These are phyloP conservation scores for Barnettozyma vustinii DNA, from an alignment of 805 yeast genomes.

Conservation along the genomic window DNA sequence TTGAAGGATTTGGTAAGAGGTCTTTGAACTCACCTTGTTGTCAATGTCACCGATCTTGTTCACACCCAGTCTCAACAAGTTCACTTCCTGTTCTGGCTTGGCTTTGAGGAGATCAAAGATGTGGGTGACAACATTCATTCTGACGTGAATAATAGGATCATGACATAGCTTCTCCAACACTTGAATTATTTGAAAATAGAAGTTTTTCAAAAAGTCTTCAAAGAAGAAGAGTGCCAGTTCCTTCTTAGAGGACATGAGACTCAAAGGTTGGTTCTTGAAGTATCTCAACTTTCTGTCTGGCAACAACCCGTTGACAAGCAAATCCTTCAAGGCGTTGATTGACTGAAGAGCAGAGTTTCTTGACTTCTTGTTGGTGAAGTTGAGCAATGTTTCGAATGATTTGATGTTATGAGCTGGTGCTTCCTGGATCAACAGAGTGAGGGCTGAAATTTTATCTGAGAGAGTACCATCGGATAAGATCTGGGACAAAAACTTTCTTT, in stretches of 20 bases:
- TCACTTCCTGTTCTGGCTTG: slow-evolving; percentile 96
- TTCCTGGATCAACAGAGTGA: slow-evolving; percentile 89
- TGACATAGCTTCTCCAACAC: slow-evolving; percentile 76
- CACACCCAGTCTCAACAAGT: slow-evolving; percentile 79
- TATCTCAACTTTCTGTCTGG: slow-evolving; percentile 79
- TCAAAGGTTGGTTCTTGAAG: slow-evolving; percentile 68
- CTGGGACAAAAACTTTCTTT: slow-evolving; percentile 81
- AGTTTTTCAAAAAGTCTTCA: slow-evolving; percentile 81
- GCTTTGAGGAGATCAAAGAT: slow-evolving; percentile 73
- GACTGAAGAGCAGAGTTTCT: slow-evolving; percentile 92
- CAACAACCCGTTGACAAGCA: slow-evolving; percentile 74
- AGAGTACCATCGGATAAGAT: slow-evolving; percentile 89
- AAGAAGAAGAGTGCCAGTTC: slow-evolving; percentile 73
- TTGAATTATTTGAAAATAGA: slow-evolving; percentile 70
- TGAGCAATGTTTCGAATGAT: slow-evolving; percentile 71
- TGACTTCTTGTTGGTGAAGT: slow-evolving; percentile 84
- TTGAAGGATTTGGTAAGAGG: slow-evolving; percentile 74
- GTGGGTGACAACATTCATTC: slow-evolving; percentile 69
- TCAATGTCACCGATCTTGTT: slow-evolving; percentile 93
- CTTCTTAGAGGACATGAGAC: slow-evolving; percentile 39
- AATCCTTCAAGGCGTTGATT: slow-evolving; percentile 83
- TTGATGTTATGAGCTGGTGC: slow-evolving; percentile 88
- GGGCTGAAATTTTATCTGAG: slow-evolving; percentile 90
- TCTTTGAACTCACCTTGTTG: slow-evolving; percentile 82
- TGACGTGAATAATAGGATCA: slow-evolving; percentile 85